Conservation (phyloP, 352 stramenopile genomes). For the Elongisporangium prolatum region DNA sequence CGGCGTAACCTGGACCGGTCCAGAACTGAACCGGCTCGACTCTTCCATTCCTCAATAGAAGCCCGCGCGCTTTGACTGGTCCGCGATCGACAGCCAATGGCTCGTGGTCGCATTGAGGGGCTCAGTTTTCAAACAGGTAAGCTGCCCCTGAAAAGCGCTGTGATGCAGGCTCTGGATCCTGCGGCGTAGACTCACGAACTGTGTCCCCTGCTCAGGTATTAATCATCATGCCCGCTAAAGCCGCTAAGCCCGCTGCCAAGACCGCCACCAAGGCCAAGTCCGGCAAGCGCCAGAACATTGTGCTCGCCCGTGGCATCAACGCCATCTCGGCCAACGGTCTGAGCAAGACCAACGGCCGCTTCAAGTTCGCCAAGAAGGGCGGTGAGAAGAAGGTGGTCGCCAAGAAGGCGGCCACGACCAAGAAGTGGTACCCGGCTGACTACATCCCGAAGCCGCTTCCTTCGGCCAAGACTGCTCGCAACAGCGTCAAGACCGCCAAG, state of each 20-base stretch:
- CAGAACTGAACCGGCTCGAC: not conserved
- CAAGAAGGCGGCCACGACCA: slow-evolving; percentile 36
- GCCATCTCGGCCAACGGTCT: slow-evolving; percentile 69
- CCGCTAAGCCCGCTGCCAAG: slow-evolving; percentile 20
- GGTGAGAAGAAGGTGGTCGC: slow-evolving; percentile 57
- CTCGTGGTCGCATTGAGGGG: not conserved
- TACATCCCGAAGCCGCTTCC: slow-evolving; percentile 56
- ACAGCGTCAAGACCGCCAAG: slow-evolving; percentile 88
- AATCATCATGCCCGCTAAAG: not conserved
- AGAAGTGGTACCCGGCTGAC: slow-evolving; percentile 76
- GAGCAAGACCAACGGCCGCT: slow-evolving; percentile 52
- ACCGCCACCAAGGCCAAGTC: slow-evolving; percentile 35
- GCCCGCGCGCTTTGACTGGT: not conserved
- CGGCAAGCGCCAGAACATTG: slow-evolving; percentile 56
- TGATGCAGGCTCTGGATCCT: not conserved
- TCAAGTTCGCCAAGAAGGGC: slow-evolving; percentile 57
- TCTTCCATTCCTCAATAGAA: not conserved
- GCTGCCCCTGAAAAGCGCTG: slow-evolving; percentile 1
- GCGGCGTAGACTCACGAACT: not conserved
- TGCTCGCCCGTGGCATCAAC: slow-evolving; percentile 74
- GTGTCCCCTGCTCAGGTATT: not conserved
- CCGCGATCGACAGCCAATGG: not conserved
- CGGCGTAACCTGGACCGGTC: not conserved
- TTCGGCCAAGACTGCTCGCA: slow-evolving; percentile 68
- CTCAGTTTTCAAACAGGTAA: slow-evolving; percentile 59